These are phyloP conservation scores for Backusella tarrabulga DNA, from an alignment of 192 early-diverging fungal genomes.

Conservation along the genomic window DNA sequence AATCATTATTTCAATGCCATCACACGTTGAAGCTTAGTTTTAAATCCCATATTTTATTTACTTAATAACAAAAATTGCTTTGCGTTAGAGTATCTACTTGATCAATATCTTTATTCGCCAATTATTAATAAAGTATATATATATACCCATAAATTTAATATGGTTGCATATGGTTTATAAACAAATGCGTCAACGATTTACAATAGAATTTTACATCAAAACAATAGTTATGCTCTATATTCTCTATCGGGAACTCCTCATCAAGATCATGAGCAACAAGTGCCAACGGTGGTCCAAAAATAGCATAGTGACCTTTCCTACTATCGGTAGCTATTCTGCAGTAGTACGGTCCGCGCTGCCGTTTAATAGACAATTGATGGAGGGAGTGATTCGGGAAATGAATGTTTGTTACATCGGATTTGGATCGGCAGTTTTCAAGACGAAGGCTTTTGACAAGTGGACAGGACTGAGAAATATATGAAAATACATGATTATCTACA, in stretches of 20 bases:
- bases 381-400: background rate
- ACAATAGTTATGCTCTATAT: background rate
- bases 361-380: background rate
- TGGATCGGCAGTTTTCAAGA: background rate
- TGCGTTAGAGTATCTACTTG: too few relatives aligned
- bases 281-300: background rate
- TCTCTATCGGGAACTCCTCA: background rate
- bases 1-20: too few relatives aligned
- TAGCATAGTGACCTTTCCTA: background rate
- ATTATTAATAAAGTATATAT: background rate
- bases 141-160: background rate
- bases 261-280: background rate
- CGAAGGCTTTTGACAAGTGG: background rate
- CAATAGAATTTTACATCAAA: constrained; percentile 1
- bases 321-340: background rate
- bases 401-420: background rate
- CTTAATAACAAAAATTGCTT: too few relatives aligned
- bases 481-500: background rate
- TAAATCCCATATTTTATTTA: too few relatives aligned
- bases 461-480: background rate
- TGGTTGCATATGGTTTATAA: background rate
- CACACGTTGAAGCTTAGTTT: too few relatives aligned
- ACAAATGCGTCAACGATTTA: background rate
- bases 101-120: background rate
- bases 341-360: background rate